These are phyloP conservation scores for Trametes hirsuta DNA, from an alignment of 1,284 basidiomycete genomes.

Conservation along the genomic window DNA sequence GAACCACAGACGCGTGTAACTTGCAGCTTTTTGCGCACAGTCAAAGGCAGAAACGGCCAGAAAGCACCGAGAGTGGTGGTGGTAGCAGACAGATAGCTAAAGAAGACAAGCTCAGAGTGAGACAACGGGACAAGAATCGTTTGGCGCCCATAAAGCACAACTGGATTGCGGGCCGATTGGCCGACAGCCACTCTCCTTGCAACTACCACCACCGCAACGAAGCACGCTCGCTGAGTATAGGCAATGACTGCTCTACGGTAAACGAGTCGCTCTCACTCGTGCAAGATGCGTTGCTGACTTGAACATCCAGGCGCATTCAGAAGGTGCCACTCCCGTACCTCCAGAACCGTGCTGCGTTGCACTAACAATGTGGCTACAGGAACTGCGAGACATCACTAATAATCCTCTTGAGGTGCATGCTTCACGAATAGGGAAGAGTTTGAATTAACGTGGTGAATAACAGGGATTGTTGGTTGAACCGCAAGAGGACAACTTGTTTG, in stretches of 20 bases:
- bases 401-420: conserved; percentile 60
- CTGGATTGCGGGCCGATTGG: no score
- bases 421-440: not conserved
- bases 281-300: not conserved
- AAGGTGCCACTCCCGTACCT: conserved; percentile 47
- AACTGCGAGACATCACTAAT: conserved; percentile 59
- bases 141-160: no score
- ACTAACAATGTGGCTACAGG: conserved; percentile 45
- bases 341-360: conserved; percentile 5
- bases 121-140: no score
- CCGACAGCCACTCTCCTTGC: not conserved
- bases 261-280: conserved; percentile 12
- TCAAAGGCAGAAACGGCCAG: no score
- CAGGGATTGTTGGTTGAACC: conserved; percentile 67
- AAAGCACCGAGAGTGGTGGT: no score
- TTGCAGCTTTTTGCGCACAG: no score
- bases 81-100: no score
- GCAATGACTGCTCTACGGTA: conserved; percentile 65
- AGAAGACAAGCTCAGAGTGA: no score
- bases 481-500: conserved; percentile 73
- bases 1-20: no score
- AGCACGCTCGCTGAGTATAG: not conserved
- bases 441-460: not conserved
- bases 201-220: not conserved
- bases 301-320: conserved; percentile 60